Conservation (phyloP, 169 alveolate genomes). For the Eimeria praecox region DNA sequence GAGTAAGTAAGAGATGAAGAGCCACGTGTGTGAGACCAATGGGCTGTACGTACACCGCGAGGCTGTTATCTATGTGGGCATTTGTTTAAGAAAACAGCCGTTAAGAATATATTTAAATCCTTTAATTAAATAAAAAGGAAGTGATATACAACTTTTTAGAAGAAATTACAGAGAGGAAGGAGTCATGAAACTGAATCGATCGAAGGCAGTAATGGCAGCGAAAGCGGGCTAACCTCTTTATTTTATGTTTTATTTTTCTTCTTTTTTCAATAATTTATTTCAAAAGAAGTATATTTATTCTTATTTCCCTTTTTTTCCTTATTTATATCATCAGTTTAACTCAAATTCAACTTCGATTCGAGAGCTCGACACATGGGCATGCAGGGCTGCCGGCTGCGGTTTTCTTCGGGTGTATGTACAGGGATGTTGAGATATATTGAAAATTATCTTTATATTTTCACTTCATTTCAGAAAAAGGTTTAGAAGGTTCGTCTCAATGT, state of each 20-base stretch:
- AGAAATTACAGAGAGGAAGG: not conserved
- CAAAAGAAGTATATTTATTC: not conserved
- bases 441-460: not conserved
- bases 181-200: not conserved
- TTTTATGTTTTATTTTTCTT: no score
- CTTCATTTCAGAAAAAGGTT: not conserved
- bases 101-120: not conserved
- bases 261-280: not conserved
- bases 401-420: not conserved
- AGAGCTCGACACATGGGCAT: slow-evolving; percentile 14
- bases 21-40: not conserved
- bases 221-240: no score
- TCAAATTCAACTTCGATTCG: not conserved
- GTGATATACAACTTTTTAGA: not conserved
- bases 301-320: not conserved
- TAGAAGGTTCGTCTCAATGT: no score
- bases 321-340: not conserved
- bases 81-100: not conserved
- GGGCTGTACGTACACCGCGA: slow-evolving; percentile 29
- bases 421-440: not conserved
- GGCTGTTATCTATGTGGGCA: not conserved
- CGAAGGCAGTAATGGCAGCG: not conserved
- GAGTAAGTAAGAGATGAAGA: not conserved
- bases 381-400: not conserved
- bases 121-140: not conserved